Evolutionary conservation across 495 filamentous ascomycete genomes (phyloP), one percentile per base, ranked within the genome.

Genomic region (Podospora sp.): DNA sequence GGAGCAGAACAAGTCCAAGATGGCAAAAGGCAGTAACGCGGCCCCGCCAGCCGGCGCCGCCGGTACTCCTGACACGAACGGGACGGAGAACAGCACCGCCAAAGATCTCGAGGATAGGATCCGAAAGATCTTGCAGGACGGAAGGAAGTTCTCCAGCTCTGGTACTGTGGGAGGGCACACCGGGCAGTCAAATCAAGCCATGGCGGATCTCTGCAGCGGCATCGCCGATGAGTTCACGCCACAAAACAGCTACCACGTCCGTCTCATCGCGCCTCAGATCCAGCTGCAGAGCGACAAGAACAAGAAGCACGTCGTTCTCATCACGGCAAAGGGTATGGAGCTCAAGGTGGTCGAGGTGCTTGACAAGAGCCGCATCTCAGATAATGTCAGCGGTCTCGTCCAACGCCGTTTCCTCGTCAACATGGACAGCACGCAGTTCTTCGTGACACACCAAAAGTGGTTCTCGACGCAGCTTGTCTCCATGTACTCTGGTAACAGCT

Each of bases 261-360:
- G 93, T 25, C 86, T 99, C 16, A 97, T 98, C 72, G 96, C 94
- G 11, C 95, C 95, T 50, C 95, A 99, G 74, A 96, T 99, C 60
- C 95, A 99, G 75, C 83, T 99, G 57, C 93, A 98, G 74, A 98
- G 96, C 75, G 94, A 98, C 71, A 98, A 98, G 85, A 97, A 97
- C 71, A 87, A 89, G 59, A 96, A 95, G 72, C 89, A 95, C 40
- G 95, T 94, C 25, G 88, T 97, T 25, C 80, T 99, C n/a, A 90
- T 97, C 53, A 93, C 93, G 4, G 92, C 93, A 33, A 97, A 97
- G 72, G 91, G 92, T 56, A 99, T 99, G 92, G 92, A 97, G 76
- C 86, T 97, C 46, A 97, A 97, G 79, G 91, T 98, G 20, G 86
- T 99, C 12, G 94, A 97, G 62, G 94, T 99, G 67, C 97, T 99